Evolutionary conservation across 2,329 filamentous ascomycete genomes (phyloP).

Genomic region (Cordyceps cateniannulata): DNA sequence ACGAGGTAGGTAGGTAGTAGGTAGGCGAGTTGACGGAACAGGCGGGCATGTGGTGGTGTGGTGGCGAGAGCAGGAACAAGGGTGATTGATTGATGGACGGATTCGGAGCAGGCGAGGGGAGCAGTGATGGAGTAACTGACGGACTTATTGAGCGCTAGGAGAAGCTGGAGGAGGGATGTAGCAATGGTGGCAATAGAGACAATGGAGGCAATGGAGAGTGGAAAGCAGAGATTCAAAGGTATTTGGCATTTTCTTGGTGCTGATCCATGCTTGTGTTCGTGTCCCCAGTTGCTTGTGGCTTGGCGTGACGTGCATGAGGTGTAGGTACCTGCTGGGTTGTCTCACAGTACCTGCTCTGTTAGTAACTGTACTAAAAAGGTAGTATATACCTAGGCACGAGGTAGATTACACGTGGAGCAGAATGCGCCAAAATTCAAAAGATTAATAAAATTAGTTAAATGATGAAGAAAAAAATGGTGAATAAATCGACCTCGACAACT

Average conservation of each 20-base stretch:
- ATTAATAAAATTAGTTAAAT: too few relatives aligned
- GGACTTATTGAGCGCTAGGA: too few relatives aligned
- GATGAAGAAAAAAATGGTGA: too few relatives aligned
- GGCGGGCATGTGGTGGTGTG: not conserved
- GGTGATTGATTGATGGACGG: not conserved
- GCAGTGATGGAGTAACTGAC: not conserved
- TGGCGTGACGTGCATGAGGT: constrained; percentile 10
- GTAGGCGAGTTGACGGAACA: not conserved
- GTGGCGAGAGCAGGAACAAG: not conserved
- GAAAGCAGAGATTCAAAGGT: constrained; percentile 3
- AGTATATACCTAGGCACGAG: not conserved
- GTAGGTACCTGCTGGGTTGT: not conserved
- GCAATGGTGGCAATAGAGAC: not conserved
- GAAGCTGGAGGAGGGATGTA: too few relatives aligned
- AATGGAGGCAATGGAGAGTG: not conserved
- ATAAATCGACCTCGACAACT: too few relatives aligned
- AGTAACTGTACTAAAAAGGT: too few relatives aligned
- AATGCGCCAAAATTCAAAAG: not conserved
- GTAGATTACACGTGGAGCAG: not conserved
- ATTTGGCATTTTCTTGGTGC: constrained; percentile 5
- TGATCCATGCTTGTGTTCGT: constrained; percentile 4
- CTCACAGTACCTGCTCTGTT: too few relatives aligned
- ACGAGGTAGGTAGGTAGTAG: not conserved
- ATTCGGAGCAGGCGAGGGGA: not conserved
- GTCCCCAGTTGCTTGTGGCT: not conserved